A percentile compares a stretch with the other conserved stretches of the same genome.
These are phyloP conservation scores for Pyrus communis DNA, from an alignment of 306 rosid genomes.

Conservation along the genomic window DNA sequence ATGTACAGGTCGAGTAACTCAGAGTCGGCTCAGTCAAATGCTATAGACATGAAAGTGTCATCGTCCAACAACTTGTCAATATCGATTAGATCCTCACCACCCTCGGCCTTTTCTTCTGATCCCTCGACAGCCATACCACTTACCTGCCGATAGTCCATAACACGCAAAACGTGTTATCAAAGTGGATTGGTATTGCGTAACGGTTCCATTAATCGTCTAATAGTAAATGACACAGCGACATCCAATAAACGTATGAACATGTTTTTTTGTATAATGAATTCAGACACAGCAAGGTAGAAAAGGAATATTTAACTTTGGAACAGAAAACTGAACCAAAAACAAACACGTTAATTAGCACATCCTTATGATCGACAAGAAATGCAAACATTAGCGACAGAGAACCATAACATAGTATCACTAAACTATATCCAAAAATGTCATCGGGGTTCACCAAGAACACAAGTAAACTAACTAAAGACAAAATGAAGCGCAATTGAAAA, in stretches of 20 bases:
- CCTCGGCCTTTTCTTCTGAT: constrained; percentile 52
- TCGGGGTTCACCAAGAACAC: not conserved
- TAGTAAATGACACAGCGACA: not conserved
- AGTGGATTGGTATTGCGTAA: not conserved
- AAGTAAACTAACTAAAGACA: not conserved
- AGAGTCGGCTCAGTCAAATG: constrained; percentile 46
- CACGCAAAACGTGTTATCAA: not conserved
- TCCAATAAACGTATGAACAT: not conserved
- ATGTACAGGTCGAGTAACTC: constrained; percentile 23
- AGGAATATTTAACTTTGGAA: not conserved
- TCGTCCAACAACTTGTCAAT: constrained; percentile 68
- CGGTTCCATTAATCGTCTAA: not conserved
- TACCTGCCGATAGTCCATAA: constrained; percentile 30
- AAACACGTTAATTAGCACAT: not conserved
- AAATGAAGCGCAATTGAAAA: not conserved
- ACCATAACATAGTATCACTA: not conserved
- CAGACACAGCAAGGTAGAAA: not conserved
- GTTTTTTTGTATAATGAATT: not conserved
- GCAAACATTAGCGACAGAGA: not conserved
- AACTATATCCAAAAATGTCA: not conserved
- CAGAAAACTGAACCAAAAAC: not conserved
- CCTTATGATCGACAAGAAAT: not conserved
- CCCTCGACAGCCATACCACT: constrained; percentile 24
- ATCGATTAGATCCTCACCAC: constrained; percentile 61
- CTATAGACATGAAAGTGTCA: constrained; percentile 61